A percentile compares a stretch with the other conserved stretches of the same genome.
These are phyloP conservation scores for Monosporascus cannonballus DNA, from an alignment of 2,329 filamentous ascomycete species.

Conservation along the genomic window DNA sequence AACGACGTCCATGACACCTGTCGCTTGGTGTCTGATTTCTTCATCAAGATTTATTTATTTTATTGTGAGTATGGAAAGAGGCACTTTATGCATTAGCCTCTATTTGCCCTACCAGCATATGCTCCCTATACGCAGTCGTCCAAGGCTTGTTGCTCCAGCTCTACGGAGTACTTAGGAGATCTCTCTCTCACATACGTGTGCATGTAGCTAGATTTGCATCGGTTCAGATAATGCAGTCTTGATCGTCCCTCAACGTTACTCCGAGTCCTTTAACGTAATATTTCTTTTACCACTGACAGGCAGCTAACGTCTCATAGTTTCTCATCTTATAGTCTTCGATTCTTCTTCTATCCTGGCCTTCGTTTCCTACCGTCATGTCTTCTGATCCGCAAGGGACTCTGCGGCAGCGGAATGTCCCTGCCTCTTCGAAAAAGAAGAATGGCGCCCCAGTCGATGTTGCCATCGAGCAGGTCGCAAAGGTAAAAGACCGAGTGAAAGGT, in stretches of 20 bases:
- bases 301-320: not conserved
- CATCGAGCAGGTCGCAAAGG: slow-evolving; percentile 44
- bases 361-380: slow-evolving; percentile 29
- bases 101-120: not conserved
- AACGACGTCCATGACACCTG: not conserved
- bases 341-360: slow-evolving; percentile 6
- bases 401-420: slow-evolving; percentile 51
- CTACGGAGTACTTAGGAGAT: too few relatives aligned
- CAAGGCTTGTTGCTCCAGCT: too few relatives aligned
- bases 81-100: not conserved
- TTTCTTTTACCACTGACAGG: not conserved
- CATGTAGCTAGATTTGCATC: too few relatives aligned
- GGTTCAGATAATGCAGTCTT: too few relatives aligned
- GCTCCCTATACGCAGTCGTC: not conserved
- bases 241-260: too few relatives aligned
- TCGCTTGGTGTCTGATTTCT: not conserved
- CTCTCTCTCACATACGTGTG: too few relatives aligned
- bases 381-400: slow-evolving; percentile 48
- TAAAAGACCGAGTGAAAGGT: slow-evolving; percentile 30
- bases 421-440: slow-evolving; percentile 44
- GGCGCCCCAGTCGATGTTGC: slow-evolving; percentile 33
- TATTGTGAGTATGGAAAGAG: not conserved
- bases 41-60: not conserved
- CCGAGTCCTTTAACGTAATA: too few relatives aligned
- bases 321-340: not conserved